Evolutionary conservation across 1,139 yeast species (phyloP), one percentile per base, ranked within the genome.

Genomic region (Geotrichum klebahnii): DNA sequence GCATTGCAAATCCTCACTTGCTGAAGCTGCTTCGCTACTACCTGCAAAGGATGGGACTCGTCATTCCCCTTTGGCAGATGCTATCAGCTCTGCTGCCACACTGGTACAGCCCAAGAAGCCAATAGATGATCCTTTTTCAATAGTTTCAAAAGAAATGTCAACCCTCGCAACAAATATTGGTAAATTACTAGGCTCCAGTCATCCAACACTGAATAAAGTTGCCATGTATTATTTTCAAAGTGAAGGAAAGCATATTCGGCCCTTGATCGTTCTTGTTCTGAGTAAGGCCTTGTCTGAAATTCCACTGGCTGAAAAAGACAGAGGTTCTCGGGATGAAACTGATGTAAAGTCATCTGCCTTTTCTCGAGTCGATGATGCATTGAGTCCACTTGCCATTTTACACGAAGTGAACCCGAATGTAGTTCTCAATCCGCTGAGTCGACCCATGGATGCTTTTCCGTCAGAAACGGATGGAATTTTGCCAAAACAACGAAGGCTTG

Each of bases 231-330:
- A 92, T 69, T 90, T 92, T 61, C 96, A 90, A 67, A 87, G 94
- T 17, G 96, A 90, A 64, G 97, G 98, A 10, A 94, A 94, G 69
- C 95, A 89, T 64, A 87, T 94, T 24, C 77, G 99, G 53, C 99
- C 99, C 1, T 71, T 92, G 59, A 79, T 92, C 55, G 97, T 92
- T 17, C 72, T 92, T 53, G 71, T 94, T 47, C 72, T 92, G 52
- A 81, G 95, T 37, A 84, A 88, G 63, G 92, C 96, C 1, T 72
- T 92, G 53, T 78, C 85, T 56, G 79, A 78, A 49, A 86, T 89
- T 40, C 96, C 97, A 1, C 57, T 73, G 12, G 74, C 73, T 33
- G 74, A 86, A 62, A 76, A 96, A 60, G 77, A 79, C 56, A 71
- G 94, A 53, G 79, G 66, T 5, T 52, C 63, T 0, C 49, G 66